A percentile compares a stretch with the other conserved stretches of the same genome.
These are phyloP conservation scores for Endocarpon pusillum DNA, from an alignment of 495 filamentous ascomycete genomes.

Conservation along the genomic window DNA sequence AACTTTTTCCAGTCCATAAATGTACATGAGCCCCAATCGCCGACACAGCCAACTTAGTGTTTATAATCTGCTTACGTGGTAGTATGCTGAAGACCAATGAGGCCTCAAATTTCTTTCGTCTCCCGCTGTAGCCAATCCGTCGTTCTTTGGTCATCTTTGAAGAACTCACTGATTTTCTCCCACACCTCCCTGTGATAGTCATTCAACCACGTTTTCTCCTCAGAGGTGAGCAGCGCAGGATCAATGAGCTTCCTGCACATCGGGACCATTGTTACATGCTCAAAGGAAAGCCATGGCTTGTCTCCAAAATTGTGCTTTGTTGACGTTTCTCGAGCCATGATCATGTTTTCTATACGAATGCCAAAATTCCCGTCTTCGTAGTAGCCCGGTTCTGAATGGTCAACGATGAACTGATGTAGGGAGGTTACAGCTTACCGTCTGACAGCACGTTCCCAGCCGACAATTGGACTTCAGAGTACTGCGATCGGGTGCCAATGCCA, in stretches of 20 bases:
- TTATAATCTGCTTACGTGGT: too few species aligned
- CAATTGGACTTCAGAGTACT: slow-evolving; percentile 82
- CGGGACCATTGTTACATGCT: slow-evolving; percentile 94
- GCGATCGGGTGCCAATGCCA: slow-evolving; percentile 79
- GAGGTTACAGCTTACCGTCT: slow-evolving; percentile 32
- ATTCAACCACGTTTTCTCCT: slow-evolving; percentile 77
- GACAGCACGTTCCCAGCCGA: slow-evolving; percentile 87
- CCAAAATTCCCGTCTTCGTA: slow-evolving; percentile 96
- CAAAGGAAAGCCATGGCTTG: slow-evolving; percentile 85
- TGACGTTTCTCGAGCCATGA: slow-evolving; percentile 74
- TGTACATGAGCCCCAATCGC: too few species aligned
- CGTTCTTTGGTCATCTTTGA: slow-evolving; percentile 48
- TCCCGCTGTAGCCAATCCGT: slow-evolving; percentile 75
- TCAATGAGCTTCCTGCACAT: slow-evolving; percentile 86
- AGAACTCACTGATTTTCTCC: slow-evolving; percentile 69
- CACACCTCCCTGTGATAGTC: slow-evolving; percentile 67
- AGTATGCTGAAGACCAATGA: too few species aligned
- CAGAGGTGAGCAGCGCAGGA: slow-evolving; percentile 46
- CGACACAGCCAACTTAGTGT: too few species aligned
- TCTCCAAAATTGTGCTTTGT: slow-evolving; percentile 81
- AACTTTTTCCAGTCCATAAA: too few species aligned
- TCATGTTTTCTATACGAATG: slow-evolving; percentile 92
- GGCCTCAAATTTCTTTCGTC: slow-evolving; percentile 31
- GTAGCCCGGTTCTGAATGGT: slow-evolving; percentile 67
- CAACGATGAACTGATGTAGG: not conserved